Evolutionary conservation across 2,329 filamentous ascomycete genomes (phyloP).

Genomic region (Cytospora chrysosperma): DNA sequence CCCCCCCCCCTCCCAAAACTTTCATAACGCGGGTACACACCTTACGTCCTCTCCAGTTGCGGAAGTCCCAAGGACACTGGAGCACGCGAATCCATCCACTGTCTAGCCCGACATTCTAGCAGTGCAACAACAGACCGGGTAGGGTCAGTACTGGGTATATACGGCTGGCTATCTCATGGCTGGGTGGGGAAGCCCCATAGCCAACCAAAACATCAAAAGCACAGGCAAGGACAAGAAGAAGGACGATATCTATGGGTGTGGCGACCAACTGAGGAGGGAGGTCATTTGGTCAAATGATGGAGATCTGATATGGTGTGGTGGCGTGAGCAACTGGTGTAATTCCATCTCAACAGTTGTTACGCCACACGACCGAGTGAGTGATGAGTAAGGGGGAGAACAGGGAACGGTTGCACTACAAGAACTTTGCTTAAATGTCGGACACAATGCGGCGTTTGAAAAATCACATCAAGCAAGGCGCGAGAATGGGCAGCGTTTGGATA

Average conservation of each 20-base stretch:
- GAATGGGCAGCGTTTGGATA: background rate
- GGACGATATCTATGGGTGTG: background rate
- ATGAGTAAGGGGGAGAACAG: too few relatives aligned
- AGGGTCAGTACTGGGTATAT: background rate
- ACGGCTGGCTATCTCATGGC: too few relatives aligned
- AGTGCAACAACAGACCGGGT: background rate
- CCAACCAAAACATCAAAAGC: background rate
- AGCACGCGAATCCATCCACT: background rate
- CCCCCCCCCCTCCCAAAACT: too few relatives aligned
- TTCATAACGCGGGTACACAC: background rate
- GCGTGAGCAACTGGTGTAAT: background rate
- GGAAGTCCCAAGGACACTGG: background rate
- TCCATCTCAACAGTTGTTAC: background rate
- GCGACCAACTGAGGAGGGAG: background rate
- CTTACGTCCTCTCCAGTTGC: background rate
- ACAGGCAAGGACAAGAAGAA: background rate
- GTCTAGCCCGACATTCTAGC: background rate
- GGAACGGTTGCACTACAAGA: background rate
- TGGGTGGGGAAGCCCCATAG: conserved; percentile 2
- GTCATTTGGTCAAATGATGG: background rate
- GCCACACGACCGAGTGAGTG: too few relatives aligned
- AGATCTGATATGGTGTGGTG: background rate
- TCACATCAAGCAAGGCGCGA: background rate
- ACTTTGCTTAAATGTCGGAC: background rate
- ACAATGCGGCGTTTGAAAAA: background rate